Evolutionary conservation across 2,329 filamentous ascomycete genomes (phyloP), one percentile per base, ranked within the genome.

Genomic region (Herpomyces periplanetae): DNA sequence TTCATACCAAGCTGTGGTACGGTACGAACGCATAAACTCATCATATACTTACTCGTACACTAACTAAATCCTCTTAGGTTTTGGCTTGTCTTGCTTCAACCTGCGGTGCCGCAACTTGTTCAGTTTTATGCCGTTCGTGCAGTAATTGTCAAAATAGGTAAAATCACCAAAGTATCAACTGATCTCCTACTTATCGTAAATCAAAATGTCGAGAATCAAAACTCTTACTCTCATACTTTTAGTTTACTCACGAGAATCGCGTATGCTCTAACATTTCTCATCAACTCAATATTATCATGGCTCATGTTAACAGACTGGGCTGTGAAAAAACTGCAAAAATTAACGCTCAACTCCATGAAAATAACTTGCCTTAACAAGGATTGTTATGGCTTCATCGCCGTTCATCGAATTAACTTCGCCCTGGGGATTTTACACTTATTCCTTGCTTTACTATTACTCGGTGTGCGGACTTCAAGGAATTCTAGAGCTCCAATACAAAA

Each of bases 271-370:
- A 62, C 96, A 26, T 64, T 96, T 21, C 58, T 96, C 28, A 43
- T 91, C 40, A 96, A 96, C 49, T 88, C 75, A 23, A 87, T 91
- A 27, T 38, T 91, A 19, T 75, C 80, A 13, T 96, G 80, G 80
- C 68, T 96, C 30, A 87, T 91, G 69, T 69, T 96, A 43, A 96
- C 80, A 10, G 68, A 71, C 20, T 96, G 80, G 80, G 80, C 80
- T 13, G 66, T 96, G 35, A 68, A 87, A 32, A 91, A 91, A 37
- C 49, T 96, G 4, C 60, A 91, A 40, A 57, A 84, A 27, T 47
- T 91, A 21, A 80, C 69, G 6, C 51, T 96, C 27, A 71, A 91
- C 41, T 91, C 88, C 34, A 73, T 96, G 44, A 71, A 69, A 32
- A 85, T 96, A 34, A 62, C 63, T 32, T 96, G 80, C 36, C 35